Conservation (phyloP, 352 stramenopile genomes). For the Globisporangium alternatum region DNA sequence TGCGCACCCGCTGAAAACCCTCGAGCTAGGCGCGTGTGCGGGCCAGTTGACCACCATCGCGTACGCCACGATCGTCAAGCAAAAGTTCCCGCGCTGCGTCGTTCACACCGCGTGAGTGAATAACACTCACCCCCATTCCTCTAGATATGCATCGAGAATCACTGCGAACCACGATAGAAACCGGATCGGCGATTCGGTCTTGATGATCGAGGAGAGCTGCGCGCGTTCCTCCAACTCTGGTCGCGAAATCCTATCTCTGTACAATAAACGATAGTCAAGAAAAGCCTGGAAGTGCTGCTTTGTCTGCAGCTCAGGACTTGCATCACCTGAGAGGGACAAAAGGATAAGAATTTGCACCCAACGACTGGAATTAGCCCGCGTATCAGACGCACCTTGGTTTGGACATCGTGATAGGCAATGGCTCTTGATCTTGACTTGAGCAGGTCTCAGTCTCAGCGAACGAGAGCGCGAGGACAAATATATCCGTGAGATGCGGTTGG, state of each 20-base stretch:
- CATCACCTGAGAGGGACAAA: background rate
- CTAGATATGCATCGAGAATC: background rate
- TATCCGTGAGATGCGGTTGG: slow-evolving; percentile 3
- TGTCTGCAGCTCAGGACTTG: background rate
- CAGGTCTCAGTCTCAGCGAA: background rate
- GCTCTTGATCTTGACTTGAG: background rate
- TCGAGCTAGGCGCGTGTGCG: slow-evolving; percentile 70
- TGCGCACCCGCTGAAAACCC: slow-evolving; percentile 28
- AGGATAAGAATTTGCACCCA: background rate
- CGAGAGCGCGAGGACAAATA: slow-evolving; percentile 7
- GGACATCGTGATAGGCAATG: too few relatives aligned
- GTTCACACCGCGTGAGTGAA: slow-evolving; percentile 65
- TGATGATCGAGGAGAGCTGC: background rate
- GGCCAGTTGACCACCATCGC: slow-evolving; percentile 56
- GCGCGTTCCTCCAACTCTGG: background rate
- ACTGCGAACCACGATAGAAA: background rate
- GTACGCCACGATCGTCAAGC: slow-evolving; percentile 65
- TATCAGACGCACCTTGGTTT: background rate
- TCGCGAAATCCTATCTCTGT: background rate
- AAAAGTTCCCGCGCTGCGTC: slow-evolving; percentile 54
- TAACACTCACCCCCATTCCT: background rate
- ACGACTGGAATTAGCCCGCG: background rate
- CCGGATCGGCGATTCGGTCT: background rate
- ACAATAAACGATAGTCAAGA: background rate
- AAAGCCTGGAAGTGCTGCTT: background rate